Evolutionary conservation across 257 asterid species (phyloP), one percentile per base, ranked within the genome.

Genomic region (Nicotiana tabacum): DNA sequence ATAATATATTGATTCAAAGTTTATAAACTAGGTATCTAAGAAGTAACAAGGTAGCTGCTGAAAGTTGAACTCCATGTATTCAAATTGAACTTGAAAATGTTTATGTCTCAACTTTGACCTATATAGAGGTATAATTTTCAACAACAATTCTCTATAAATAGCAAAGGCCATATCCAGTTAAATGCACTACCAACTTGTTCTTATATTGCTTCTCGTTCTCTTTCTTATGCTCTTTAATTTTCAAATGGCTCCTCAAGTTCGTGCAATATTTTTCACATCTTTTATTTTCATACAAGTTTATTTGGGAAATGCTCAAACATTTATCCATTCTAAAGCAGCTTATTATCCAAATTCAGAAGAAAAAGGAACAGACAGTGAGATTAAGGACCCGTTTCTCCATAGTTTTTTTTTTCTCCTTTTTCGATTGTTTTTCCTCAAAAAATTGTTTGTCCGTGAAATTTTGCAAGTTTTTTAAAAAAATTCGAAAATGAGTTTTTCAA

Each of bases 331-430:
- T 43, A 88, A 90, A 58, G 96, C 98, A 21, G 83, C 97, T 21
- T 82, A 91, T 81, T 94, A 92, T 88, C 93, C 95, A 17, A 86
- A 86, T 81, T 93, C 98, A 85, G 95, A 91, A 77, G 90, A 89
- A 81, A 90, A 88, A 82, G 97, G 98, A 88, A 93, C 97, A 69
- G 92, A 92, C 68, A 87, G 98, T 92, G 39, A 90, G 89, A 46
- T 39, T 43, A 37, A 37, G 43, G 43, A 37, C 43, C 43, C 43
- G 43, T 37, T 37, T 37, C 7, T 37, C 43, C 8, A 37, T 37
- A 5, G 8, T 4, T 37, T 37, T 37, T 35, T 5, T 1, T 35
- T 5, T 0, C 33, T 2, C 1, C 2, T 32, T 1, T 32, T 32
- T 3, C 35, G 35, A 3, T 32, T 32, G 4, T 32, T 32, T 32